A percentile compares a stretch with the other conserved stretches of the same genome.
Evolutionary conservation across 2,329 filamentous ascomycete genomes (phyloP).

Genomic region (Apiospora arundinis): DNA sequence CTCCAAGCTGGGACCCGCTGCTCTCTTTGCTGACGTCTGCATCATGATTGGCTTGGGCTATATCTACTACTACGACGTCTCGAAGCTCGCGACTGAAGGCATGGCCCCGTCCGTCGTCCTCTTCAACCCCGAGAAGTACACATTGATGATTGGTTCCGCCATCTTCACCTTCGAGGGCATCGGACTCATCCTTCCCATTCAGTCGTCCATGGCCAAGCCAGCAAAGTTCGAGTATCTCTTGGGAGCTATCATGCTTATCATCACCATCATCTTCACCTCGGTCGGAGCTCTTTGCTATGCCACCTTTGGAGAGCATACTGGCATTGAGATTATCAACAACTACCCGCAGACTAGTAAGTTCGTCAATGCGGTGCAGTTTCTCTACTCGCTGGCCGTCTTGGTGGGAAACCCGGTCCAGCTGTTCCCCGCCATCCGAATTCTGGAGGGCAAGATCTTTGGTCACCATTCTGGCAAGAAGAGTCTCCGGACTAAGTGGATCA

Average conservation of each 20-base stretch:
- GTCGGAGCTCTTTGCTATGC: conserved; percentile 77
- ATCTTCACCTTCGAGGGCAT: conserved; percentile 85
- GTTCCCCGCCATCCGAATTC: conserved; percentile 75
- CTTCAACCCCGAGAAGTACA: conserved; percentile 74
- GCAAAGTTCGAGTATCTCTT: conserved; percentile 71
- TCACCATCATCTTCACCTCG: conserved; percentile 75
- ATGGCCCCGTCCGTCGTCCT: conserved; percentile 66
- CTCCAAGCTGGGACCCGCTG: conserved; percentile 72
- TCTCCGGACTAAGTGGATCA: conserved; percentile 74
- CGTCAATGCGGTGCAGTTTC: conserved; percentile 78
- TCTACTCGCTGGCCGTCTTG: conserved; percentile 77
- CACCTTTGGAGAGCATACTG: conserved; percentile 71
- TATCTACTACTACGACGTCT: conserved; percentile 75
- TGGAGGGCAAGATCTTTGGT: conserved; percentile 73
- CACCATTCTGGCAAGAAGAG: conserved; percentile 71
- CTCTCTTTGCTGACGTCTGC: conserved; percentile 73
- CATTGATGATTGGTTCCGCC: conserved; percentile 73
- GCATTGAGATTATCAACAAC: conserved; percentile 79
- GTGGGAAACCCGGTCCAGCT: conserved; percentile 77
- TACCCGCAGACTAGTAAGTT: conserved; percentile 73
- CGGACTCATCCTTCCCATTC: conserved; percentile 77
- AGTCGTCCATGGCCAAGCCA: conserved; percentile 76
- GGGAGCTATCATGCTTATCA: conserved; percentile 73
- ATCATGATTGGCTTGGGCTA: conserved; percentile 74
- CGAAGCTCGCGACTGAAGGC: conserved; percentile 59